Conservation (phyloP, 441 rosid genomes). For the Euphorbia celastroides region DNA sequence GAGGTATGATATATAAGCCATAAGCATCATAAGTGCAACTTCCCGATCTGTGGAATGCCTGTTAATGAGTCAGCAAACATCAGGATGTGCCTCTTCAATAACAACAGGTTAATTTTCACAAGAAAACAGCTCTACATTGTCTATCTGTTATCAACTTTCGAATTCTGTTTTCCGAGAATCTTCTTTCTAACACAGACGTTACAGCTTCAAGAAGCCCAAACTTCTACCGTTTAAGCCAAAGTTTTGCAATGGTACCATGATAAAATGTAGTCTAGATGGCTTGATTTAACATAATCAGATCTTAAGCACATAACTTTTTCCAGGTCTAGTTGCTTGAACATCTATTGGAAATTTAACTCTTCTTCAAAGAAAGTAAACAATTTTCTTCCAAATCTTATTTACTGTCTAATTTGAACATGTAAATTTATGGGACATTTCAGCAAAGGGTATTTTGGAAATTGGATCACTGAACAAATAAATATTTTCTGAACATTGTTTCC, state of each 20-base stretch:
- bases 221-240: too few species aligned
- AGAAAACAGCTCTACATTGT: neutral
- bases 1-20: slow-evolving; percentile 92
- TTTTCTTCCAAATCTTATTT: neutral
- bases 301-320: neutral
- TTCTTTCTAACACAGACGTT: too few species aligned
- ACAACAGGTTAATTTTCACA: neutral
- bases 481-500: too few species aligned
- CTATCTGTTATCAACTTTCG: too few species aligned
- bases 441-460: neutral
- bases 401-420: neutral
- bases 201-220: too few species aligned
- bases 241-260: too few species aligned
- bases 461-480: neutral
- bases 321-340: neutral
- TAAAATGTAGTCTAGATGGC: too few species aligned
- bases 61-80: slow-evolving; percentile 17
- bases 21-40: slow-evolving; percentile 86
- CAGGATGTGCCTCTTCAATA: slow-evolving; percentile 14
- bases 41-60: slow-evolving; percentile 97
- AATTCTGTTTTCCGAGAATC: too few species aligned
- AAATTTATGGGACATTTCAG: neutral
- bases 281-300: too few species aligned
- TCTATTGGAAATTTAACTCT: too few species aligned
- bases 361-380: neutral